Evolutionary conservation across 106 monocot genomes (phyloP).

Genomic region (Dioscorea dumetorum): DNA sequence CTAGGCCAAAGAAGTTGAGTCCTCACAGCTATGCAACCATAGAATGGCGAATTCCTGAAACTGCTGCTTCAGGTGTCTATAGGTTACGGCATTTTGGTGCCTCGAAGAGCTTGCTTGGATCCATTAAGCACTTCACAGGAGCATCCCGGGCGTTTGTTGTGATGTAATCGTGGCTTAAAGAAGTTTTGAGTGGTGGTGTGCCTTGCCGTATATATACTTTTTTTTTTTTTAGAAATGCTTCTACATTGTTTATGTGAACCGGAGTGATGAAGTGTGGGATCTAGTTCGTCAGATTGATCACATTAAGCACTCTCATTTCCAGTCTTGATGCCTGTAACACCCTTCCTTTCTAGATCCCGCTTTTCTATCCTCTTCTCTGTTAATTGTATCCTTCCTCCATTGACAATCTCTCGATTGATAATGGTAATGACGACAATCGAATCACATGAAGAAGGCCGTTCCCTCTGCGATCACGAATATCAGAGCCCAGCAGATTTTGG

Average conservation of each 20-base stretch:
- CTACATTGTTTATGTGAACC: no score
- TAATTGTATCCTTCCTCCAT: neutral
- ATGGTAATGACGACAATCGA: conserved; percentile 40
- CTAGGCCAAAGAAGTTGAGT: conserved; percentile 10
- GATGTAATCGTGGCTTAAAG: neutral
- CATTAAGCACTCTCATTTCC: no score
- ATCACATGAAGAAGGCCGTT: conserved; percentile 80
- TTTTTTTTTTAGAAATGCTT: no score
- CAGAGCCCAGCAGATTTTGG: conserved; percentile 87
- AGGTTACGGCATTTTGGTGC: conserved; percentile 18
- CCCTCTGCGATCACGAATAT: conserved; percentile 88
- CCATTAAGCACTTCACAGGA: conserved; percentile 9
- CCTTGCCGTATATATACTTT: no score
- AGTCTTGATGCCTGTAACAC: no score
- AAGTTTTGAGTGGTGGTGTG: no score
- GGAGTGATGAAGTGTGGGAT: no score
- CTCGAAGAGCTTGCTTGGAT: conserved; percentile 11
- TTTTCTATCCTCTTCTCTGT: neutral
- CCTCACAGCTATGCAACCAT: conserved; percentile 12
- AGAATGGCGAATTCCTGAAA: conserved; percentile 19
- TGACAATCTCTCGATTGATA: neutral
- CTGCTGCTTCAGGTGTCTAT: conserved; percentile 4
- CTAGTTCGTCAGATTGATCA: no score
- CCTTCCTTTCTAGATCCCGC: neutral
- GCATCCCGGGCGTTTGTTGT: conserved; percentile 10